Base-by-base conservation (phyloP, 495 filamentous ascomycete genomes). In the Podospora pseudoanserina region DNA sequence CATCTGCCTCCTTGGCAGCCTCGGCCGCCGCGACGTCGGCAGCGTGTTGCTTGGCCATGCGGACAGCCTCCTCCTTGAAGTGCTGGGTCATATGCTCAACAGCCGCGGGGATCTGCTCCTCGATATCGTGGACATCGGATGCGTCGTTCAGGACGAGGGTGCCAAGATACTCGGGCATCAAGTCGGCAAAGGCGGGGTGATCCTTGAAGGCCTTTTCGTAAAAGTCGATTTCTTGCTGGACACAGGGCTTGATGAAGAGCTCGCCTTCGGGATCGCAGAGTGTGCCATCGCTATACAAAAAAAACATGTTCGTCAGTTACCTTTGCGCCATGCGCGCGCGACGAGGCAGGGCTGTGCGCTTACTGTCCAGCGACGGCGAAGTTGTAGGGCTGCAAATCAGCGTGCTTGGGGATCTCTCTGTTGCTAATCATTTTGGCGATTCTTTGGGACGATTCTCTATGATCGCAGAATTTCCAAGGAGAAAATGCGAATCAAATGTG, bases 201-300 rank as follows among this genome's bases (percentile, higher is more conserved):
- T 81, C 74, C 9, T 68, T 66, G 63, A 78, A 72, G 54, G 89
- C 88, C 28, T 89, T 87, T 79, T 97, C 89, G 86, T 99, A 99
- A 80, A 99, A 99, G 28, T 88, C 86, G 67, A 97, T 87, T 80
- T 99, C 95, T 67, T 87, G 85, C 56, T 86, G 78, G 6, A 92
- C 96, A 79, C 95, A 97, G 32, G 95, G 95, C 79, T 99, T 99
- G 77, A 97, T 92, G 75, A 99, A 89, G 19, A 97, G 82, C 66
- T 90, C 86, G 73, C 95, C 95, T 62, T 91, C 89, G 64, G 84
- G 80, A 73, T 97, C 93, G 75, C 90, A 93, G 69, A 96, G 88
- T 58, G 97, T 93, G 70, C 95, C 95, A 59, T 95, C 94, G 79
- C 94, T 98, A 77, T 62, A 65, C 68, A 39, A 20, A 23, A 23